Base-by-base conservation (phyloP, 2,329 filamentous ascomycete species). In the Hypoxylon sp. region DNA sequence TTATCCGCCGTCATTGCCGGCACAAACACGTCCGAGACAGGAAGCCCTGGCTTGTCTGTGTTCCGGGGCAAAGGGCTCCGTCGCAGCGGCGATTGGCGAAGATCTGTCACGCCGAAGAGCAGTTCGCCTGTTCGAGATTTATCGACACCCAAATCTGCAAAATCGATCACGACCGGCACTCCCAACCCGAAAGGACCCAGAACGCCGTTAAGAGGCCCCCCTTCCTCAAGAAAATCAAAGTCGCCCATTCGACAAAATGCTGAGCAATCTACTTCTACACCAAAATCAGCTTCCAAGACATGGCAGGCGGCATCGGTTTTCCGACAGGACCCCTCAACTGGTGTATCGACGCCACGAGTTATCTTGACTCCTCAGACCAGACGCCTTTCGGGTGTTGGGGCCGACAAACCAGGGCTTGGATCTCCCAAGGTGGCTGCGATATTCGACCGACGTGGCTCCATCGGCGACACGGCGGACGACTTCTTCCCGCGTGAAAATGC, bases 341-440 rank as follows among this genome's bases (percentile, higher is more conserved):
- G 88, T 2, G 73, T 81, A 32, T 82, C 83, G 17, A 90, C 88
- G 0, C 90, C 91, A 13, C 85, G 82, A 17, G 82, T 91, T 51
- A 78, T 91, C 11, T 75, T 92, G 6, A 90, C 85, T 2, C 88
- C 89, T 2, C 84, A 86, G 60, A 75, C 75, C 34, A 83, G 89
- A 26, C 81, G 82, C 46, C 85, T 89, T 15, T 90, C 89, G 13
- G 90, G 90, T 0, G 73, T 93, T 64, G 90, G 91, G 20, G 85
- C 87, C 65, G 91, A 92, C 70, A 86, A 86, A 67, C 80, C 84
- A 65, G 91, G 91, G 0, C 83, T 94, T 56, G 91, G 92, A 6
- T 94, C 92, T 0, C 92, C 91, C 4, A 87, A 87, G 54, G 85
- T 94, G 56, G 84, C 90, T 20, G 89, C 87, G 26, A 82, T 93